Evolutionary conservation across 2,329 filamentous ascomycete species (phyloP).

Genomic region (Daldinia sp.): DNA sequence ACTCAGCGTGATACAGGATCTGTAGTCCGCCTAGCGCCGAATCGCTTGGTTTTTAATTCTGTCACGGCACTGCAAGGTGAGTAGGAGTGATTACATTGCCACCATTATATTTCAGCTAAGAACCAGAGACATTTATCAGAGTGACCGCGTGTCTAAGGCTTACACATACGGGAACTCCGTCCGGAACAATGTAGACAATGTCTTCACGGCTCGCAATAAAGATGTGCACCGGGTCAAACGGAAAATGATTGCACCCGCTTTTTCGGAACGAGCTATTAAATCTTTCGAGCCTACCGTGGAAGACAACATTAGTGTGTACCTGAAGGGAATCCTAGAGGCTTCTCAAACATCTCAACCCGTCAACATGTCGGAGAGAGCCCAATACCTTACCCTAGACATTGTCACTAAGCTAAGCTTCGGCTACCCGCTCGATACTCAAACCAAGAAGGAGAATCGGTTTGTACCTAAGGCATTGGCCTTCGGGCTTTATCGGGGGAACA

Average conservation of each 20-base stretch:
- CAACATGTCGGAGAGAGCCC: not conserved
- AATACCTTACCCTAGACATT: constrained; percentile 6
- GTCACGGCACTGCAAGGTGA: constrained; percentile 1
- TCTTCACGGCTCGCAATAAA: constrained; percentile 14
- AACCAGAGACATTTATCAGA: constrained; percentile 8
- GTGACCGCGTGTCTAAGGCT: constrained; percentile 4
- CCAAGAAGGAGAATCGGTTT: constrained; percentile 9
- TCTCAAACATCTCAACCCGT: constrained; percentile 2
- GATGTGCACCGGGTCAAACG: constrained; percentile 11
- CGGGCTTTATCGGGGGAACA: too few relatives aligned
- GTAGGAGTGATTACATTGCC: not conserved
- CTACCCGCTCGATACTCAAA: constrained; percentile 4
- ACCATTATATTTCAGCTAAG: not conserved
- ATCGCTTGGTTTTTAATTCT: constrained; percentile 5
- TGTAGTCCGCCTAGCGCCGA: not conserved
- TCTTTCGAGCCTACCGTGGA: constrained; percentile 3
- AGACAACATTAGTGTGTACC: not conserved
- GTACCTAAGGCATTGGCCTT: not conserved
- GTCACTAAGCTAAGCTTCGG: constrained; percentile 18
- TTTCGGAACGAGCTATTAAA: constrained; percentile 2
- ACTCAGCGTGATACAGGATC: not conserved
- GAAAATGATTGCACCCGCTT: not conserved
- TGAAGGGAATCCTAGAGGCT: not conserved
- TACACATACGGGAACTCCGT: constrained; percentile 9
- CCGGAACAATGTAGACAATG: constrained; percentile 5